Conservation (phyloP, 2,329 filamentous ascomycete genomes). For the Didymellaceae sp. region DNA sequence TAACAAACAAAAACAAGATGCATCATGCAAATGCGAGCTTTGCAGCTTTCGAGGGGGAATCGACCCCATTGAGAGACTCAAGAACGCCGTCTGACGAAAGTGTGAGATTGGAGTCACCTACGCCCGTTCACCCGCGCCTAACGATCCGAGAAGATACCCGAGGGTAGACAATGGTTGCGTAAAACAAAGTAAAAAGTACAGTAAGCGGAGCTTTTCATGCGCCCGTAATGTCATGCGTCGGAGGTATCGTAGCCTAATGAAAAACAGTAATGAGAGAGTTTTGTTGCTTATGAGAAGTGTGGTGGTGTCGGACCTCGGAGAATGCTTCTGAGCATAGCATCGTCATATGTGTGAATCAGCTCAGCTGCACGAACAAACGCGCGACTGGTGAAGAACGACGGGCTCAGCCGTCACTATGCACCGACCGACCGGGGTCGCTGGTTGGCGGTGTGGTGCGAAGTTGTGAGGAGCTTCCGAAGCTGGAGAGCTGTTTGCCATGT, state of each 20-base stretch:
- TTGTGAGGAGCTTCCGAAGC: constrained; percentile 45
- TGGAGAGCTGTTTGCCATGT: constrained; percentile 44
- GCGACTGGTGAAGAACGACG: background rate
- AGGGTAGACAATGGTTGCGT: constrained; percentile 9
- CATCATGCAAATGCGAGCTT: constrained; percentile 18
- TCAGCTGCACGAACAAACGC: no score
- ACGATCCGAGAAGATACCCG: constrained; percentile 12
- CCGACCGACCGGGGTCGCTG: constrained; percentile 43
- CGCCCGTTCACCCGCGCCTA: background rate
- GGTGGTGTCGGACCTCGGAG: background rate
- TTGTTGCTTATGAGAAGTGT: constrained; percentile 4
- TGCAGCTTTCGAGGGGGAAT: constrained; percentile 11
- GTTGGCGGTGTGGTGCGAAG: constrained; percentile 41
- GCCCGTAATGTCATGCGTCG: constrained; percentile 20
- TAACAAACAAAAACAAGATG: constrained; percentile 13
- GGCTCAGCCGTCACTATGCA: constrained; percentile 46
- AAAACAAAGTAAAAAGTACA: constrained; percentile 21
- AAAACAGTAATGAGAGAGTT: constrained; percentile 10
- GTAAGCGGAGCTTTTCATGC: constrained; percentile 19
- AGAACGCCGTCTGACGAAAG: constrained; percentile 10
- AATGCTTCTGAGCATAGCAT: background rate
- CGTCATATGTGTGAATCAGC: no score
- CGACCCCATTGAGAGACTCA: constrained; percentile 10
- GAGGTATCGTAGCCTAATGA: constrained; percentile 18
- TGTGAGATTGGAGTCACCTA: background rate